phyloP scores from a whole-genome alignment of 495 filamentous ascomycete species.

The Hyaloscypha bicolor region DNA sequence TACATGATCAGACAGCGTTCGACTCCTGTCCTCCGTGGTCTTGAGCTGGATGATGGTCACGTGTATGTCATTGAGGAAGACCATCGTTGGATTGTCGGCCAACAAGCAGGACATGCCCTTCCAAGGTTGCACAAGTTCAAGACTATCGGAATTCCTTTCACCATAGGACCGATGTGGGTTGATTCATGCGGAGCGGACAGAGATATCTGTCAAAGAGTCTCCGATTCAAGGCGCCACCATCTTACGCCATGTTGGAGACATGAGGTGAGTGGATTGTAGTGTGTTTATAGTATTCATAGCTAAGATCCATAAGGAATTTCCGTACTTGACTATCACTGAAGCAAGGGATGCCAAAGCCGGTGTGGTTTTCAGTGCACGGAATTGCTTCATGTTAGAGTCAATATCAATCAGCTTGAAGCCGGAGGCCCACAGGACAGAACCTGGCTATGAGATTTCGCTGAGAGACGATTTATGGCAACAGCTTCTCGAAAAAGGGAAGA shows the following conservation, averaged over 20 bases:
- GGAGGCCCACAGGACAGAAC: slow-evolving; percentile 27
- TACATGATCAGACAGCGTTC: slow-evolving; percentile 60
- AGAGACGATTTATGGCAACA: slow-evolving; percentile 50
- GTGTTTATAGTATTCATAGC: too few species aligned
- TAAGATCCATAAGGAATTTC: slow-evolving; percentile 38
- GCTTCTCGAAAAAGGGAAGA: slow-evolving; percentile 55
- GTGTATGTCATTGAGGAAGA: slow-evolving; percentile 54
- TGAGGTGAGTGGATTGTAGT: slow-evolving; percentile 32
- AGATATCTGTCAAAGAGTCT: slow-evolving; percentile 46
- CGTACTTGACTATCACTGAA: slow-evolving; percentile 58
- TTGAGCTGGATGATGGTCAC: slow-evolving; percentile 59
- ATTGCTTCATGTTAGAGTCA: slow-evolving; percentile 51
- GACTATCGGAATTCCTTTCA: slow-evolving; percentile 59
- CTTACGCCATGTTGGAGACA: slow-evolving; percentile 56
- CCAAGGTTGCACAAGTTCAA: slow-evolving; percentile 49
- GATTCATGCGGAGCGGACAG: slow-evolving; percentile 50
- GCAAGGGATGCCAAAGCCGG: slow-evolving; percentile 53
- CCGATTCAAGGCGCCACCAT: slow-evolving; percentile 43
- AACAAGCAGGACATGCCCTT: slow-evolving; percentile 40
- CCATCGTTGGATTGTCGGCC: slow-evolving; percentile 51
- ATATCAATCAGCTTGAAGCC: slow-evolving; percentile 39
- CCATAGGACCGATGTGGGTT: slow-evolving; percentile 54
- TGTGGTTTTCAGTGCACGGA: slow-evolving; percentile 57
- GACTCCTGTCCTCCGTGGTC: slow-evolving; percentile 51
- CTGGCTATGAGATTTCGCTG: slow-evolving; percentile 42